phyloP scores from a whole-genome alignment of 2,329 filamentous ascomycete genomes.

The Bipolaris oryzae region DNA sequence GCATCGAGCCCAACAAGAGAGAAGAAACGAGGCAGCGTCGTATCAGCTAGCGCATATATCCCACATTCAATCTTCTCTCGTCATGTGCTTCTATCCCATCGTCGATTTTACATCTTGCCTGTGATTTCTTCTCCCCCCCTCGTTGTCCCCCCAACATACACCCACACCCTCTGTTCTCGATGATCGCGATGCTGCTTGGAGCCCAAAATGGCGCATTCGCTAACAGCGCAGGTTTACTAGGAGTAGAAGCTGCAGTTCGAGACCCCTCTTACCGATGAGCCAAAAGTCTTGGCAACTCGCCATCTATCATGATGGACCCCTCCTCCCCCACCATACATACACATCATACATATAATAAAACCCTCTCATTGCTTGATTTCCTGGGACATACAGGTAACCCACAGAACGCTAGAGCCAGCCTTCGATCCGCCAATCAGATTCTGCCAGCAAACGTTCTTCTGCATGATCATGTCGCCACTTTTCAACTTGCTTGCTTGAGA shows the following conservation, averaged over 20 bases:
- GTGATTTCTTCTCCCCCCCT: background rate
- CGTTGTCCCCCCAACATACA: background rate
- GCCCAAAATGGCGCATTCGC: background rate
- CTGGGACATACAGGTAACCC: constrained; percentile 24
- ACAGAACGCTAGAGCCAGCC: constrained; percentile 11
- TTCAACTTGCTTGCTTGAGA: too few species aligned
- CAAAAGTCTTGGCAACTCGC: constrained; percentile 8
- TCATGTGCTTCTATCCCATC: constrained; percentile 27
- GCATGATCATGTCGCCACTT: constrained; percentile 15
- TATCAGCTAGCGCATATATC: constrained; percentile 32
- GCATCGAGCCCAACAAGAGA: constrained; percentile 19
- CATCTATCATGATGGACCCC: background rate
- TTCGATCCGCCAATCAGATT: constrained; percentile 23
- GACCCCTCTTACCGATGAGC: constrained; percentile 15
- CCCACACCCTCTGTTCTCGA: background rate
- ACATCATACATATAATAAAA: constrained; percentile 7
- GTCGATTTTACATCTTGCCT: constrained; percentile 18
- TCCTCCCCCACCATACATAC: too few species aligned
- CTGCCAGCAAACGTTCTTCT: constrained; percentile 16
- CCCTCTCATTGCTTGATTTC: constrained; percentile 30
- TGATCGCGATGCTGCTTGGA: background rate
- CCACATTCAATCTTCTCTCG: constrained; percentile 18
- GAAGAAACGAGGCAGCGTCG: constrained; percentile 22
- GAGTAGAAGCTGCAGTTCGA: background rate
- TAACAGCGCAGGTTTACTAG: background rate